Percentiles rank a stretch among this genome's conserved stretches.
phyloP scores from a whole-genome alignment of 768 basidiomycete genomes.

The Amanita phalloides region DNA sequence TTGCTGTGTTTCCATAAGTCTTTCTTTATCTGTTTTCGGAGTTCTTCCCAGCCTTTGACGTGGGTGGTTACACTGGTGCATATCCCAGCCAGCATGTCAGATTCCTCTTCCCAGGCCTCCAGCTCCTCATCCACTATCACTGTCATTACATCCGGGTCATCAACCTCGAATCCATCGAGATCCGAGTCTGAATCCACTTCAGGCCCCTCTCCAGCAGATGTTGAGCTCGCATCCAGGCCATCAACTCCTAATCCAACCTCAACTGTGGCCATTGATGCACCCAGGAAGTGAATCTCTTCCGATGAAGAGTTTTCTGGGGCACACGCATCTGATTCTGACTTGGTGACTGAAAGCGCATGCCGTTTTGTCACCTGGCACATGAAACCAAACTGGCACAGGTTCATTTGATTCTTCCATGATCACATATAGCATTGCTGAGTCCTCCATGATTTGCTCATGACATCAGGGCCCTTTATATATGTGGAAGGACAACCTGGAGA shows the following conservation, averaged over 20 bases:
- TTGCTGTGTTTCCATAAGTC: conserved; percentile 13
- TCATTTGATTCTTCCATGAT: conserved; percentile 4
- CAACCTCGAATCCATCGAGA: neutral
- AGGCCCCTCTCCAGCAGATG: neutral
- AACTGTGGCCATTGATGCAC: neutral
- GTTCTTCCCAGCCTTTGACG: conserved; percentile 14
- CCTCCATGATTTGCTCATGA: conserved; percentile 8
- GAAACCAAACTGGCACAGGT: neutral
- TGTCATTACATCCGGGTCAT: neutral
- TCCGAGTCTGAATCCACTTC: neutral
- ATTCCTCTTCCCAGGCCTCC: conserved; percentile 1
- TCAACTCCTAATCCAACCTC: neutral
- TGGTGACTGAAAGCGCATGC: neutral
- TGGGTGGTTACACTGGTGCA: neutral
- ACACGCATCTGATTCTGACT: neutral
- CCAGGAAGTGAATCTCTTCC: neutral
- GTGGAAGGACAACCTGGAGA: neutral
- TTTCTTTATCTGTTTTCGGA: conserved; percentile 19
- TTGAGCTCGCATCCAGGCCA: neutral
- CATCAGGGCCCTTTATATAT: conserved; percentile 6
- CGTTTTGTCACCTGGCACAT: neutral
- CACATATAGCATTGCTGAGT: conserved; percentile 4
- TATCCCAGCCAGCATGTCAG: neutral
- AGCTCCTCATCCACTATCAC: neutral
- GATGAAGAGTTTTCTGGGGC: neutral